These are phyloP conservation scores for Schwanniomyces pseudopolymorphus DNA, from an alignment of 805 yeast species.

Conservation along the genomic window DNA sequence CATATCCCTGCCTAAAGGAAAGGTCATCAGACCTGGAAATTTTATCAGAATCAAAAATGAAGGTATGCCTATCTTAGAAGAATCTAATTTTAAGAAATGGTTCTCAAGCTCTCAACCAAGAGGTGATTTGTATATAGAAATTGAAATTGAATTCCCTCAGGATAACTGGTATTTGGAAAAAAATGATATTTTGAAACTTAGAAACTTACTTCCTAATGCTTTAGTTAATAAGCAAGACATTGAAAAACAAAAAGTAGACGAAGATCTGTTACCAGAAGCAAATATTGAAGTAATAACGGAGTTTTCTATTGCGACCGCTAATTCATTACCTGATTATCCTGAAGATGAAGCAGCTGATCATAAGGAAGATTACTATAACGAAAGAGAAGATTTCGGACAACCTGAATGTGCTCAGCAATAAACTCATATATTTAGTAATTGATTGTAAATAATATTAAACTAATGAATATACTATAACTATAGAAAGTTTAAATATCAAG, in stretches of 20 bases:
- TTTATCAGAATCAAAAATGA: conserved; percentile 62
- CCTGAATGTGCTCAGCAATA: conserved; percentile 36
- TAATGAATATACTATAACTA: background rate
- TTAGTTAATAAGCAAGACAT: conserved; percentile 22
- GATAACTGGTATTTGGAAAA: conserved; percentile 83
- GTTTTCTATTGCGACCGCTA: conserved; percentile 24
- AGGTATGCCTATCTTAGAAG: conserved; percentile 74
- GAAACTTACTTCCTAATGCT: conserved; percentile 52
- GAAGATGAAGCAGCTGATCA: conserved; percentile 13
- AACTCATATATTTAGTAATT: conserved; percentile 5
- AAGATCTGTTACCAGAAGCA: conserved; percentile 31
- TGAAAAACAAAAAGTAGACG: conserved; percentile 21
- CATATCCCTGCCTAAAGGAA: conserved; percentile 69
- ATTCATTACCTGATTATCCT: conserved; percentile 31
- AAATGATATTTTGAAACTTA: conserved; percentile 56
- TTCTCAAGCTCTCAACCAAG: conserved; percentile 25
- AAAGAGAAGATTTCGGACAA: conserved; percentile 13
- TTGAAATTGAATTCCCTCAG: conserved; percentile 78
- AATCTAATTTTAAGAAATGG: conserved; percentile 20
- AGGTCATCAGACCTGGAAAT: conserved; percentile 78
- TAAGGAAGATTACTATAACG: conserved; percentile 10
- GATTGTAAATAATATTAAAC: background rate
- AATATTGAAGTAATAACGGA: conserved; percentile 38
- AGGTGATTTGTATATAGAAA: conserved; percentile 71
- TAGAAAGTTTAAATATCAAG: conserved; percentile 28